phyloP scores from a whole-genome alignment of 441 rosid genomes.

The Breynia disticha region DNA sequence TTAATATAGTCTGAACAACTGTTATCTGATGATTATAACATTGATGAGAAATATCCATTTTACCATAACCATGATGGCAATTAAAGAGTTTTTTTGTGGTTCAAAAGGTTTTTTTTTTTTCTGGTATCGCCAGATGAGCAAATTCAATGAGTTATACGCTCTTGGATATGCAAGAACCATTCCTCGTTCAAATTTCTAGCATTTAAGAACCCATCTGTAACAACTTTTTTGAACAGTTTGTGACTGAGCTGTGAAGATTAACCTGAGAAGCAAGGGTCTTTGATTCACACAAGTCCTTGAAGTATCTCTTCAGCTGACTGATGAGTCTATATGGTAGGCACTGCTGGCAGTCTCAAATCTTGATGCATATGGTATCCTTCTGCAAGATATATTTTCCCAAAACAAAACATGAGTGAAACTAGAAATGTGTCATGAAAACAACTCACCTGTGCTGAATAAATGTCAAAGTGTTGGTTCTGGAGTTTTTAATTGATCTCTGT shows the following conservation, averaged over 20 bases:
- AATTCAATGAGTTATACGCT: too few species aligned
- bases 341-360: neutral
- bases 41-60: too few species aligned
- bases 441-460: slow-evolving; percentile 3
- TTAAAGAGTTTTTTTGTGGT: too few species aligned
- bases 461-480: slow-evolving; percentile 5
- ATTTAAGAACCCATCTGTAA: too few species aligned
- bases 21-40: too few species aligned
- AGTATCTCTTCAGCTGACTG: neutral
- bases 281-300: slow-evolving; percentile 10
- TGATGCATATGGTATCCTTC: neutral
- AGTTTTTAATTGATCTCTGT: slow-evolving; percentile 11
- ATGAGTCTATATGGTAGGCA: neutral
- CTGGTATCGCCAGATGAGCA: too few species aligned
- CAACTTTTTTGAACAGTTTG: too few species aligned
- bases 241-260: slow-evolving; percentile 1
- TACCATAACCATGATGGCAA: neutral
- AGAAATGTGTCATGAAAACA: too few species aligned
- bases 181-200: too few species aligned
- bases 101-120: too few species aligned
- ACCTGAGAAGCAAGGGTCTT: slow-evolving; percentile 11
- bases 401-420: neutral
- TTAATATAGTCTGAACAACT: slow-evolving; percentile 20
- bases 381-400: slow-evolving; percentile 5
- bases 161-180: too few species aligned